phyloP scores from a whole-genome alignment of 2,329 filamentous ascomycete genomes.

The Bipolaris sorokiniana region DNA sequence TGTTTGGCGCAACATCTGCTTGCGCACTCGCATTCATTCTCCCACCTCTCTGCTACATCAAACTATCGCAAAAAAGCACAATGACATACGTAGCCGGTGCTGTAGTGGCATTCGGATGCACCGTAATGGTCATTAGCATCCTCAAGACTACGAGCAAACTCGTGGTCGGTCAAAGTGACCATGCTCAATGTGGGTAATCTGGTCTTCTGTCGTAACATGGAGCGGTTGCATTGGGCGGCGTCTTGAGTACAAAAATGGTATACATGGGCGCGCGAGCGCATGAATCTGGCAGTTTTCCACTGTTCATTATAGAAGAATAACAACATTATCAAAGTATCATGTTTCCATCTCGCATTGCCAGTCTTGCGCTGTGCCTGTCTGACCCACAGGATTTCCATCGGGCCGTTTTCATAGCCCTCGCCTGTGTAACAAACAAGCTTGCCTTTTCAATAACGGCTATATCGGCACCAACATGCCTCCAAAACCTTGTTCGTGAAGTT shows the following conservation, averaged over 20 bases:
- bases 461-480: background rate
- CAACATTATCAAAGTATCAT: background rate
- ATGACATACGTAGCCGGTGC: conserved; percentile 73
- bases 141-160: conserved; percentile 42
- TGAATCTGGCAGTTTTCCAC: background rate
- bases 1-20: conserved; percentile 93
- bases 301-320: background rate
- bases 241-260: conserved; percentile 12
- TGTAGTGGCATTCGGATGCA: conserved; percentile 77
- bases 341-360: background rate
- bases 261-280: conserved; percentile 1
- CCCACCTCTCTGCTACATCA: conserved; percentile 93
- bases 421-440: background rate
- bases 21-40: conserved; percentile 94
- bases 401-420: background rate
- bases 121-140: conserved; percentile 74
- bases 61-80: conserved; percentile 81
- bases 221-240: conserved; percentile 27
- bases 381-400: background rate
- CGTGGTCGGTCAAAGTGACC: conserved; percentile 28
- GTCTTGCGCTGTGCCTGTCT: background rate
- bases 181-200: conserved; percentile 35
- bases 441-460: background rate
- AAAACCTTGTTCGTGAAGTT: conserved; percentile 11
- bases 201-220: conserved; percentile 24